Evolutionary conservation across 2,329 filamentous ascomycete species (phyloP), one percentile per base, ranked within the genome.

Genomic region (Colletotrichum sp.): DNA sequence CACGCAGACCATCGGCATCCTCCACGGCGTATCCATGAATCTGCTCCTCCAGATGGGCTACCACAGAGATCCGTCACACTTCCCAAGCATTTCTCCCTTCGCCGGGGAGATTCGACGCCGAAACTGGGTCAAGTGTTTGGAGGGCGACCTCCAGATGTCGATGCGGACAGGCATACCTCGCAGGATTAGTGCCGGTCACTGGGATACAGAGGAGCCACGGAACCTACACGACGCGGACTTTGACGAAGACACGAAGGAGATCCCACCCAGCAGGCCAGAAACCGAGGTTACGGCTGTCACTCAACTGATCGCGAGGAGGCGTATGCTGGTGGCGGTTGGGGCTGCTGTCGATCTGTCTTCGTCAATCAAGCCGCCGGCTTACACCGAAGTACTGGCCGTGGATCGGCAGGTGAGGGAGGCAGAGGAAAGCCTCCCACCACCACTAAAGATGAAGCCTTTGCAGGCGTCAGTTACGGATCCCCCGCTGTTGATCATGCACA

Each of bases 91-190:
- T 26, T 82, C 84, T 1, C 80, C 83, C 1, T 86, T 87, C 67
- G 80, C 85, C n/a, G 85, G 85, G 9, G 87, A 89, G 77, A 87
- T 89, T 82, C 79, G 88, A 36, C 82, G 88, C 21, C 82, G 88
- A 10, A 74, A 84, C 1, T 89, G 87, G 87, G 79, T 82, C 21
- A 80, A 83, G 18, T 81, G 88, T 2, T 81, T 81, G 61, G 85
- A 86, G 79, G 78, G 87, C 21, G 87, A 89, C 72, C 80, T 86
- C 5, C 76, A 85, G 6, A 81, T 86, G 6, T 86, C 86, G 0
- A 84, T 84, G 28, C 85, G 87, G 61, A 80, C 88, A 26, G 88
- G 87, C 13, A 80, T 88, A 57, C 87, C 87, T 4, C 83, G 85
- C 5, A 82, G 87, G 77, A 82, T 88, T 18, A 80, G 79, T 10